Evolutionary conservation across 257 asterid species (phyloP).

Genomic region (Lantana camara): DNA sequence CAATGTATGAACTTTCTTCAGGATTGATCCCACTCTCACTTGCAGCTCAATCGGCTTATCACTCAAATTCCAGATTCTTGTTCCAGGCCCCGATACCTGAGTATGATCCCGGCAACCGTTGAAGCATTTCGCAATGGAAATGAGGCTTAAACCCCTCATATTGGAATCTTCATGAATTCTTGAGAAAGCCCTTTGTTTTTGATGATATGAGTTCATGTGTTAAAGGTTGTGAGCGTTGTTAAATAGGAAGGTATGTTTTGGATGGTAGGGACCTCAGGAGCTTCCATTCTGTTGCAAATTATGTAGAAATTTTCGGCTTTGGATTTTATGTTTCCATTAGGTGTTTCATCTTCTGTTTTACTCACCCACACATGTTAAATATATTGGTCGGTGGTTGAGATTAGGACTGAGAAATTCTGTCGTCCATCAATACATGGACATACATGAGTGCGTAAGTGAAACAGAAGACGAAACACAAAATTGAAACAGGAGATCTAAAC

Average conservation of each 20-base stretch:
- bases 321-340: too few relatives aligned
- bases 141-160: slow-evolving; percentile 46
- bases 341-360: too few relatives aligned
- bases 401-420: too few relatives aligned
- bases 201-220: background rate
- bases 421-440: too few relatives aligned
- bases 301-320: too few relatives aligned
- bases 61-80: slow-evolving; percentile 76
- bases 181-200: slow-evolving; percentile 8
- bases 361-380: too few relatives aligned
- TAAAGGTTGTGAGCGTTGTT: slow-evolving; percentile 12
- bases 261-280: slow-evolving; percentile 37
- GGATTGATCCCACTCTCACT: slow-evolving; percentile 71
- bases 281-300: slow-evolving; percentile 25
- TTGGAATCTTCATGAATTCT: slow-evolving; percentile 2
- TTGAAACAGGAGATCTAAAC: too few relatives aligned
- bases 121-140: slow-evolving; percentile 61
- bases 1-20: slow-evolving; percentile 69
- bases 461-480: too few relatives aligned
- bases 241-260: slow-evolving; percentile 24
- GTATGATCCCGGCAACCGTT: slow-evolving; percentile 67
- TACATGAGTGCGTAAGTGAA: too few relatives aligned
- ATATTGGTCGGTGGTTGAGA: too few relatives aligned
- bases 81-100: slow-evolving; percentile 62
- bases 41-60: slow-evolving; percentile 72